A percentile compares a stretch with the other conserved stretches of the same genome.
Evolutionary conservation across 345 rosid species (phyloP).

Genomic region (Populus davidiana): DNA sequence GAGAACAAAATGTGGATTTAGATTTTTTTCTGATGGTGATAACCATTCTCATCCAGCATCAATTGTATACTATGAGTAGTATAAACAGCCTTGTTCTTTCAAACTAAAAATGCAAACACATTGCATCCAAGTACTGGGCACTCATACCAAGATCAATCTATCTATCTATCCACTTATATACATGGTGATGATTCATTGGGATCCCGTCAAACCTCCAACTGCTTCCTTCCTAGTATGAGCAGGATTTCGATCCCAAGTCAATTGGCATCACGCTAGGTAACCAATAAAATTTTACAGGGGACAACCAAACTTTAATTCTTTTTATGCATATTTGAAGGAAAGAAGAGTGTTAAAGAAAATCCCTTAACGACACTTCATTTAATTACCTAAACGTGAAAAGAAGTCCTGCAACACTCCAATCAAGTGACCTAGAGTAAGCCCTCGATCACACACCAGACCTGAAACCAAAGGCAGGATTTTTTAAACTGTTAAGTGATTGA

Average conservation of each 20-base stretch:
- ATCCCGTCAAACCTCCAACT: not conserved
- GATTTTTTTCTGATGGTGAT: not conserved
- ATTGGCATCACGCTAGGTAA: not conserved
- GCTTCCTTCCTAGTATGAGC: not conserved
- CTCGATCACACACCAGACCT: constrained; percentile 90
- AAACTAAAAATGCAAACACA: not conserved
- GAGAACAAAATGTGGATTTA: constrained; percentile 7
- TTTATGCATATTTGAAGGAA: not conserved
- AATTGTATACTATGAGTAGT: not conserved
- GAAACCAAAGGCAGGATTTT: constrained; percentile 26
- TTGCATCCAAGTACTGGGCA: not conserved
- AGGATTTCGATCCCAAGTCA: not conserved
- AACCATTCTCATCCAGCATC: constrained; percentile 8
- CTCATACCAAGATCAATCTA: not conserved
- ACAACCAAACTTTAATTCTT: not conserved
- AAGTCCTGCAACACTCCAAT: constrained; percentile 83
- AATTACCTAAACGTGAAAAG: constrained; percentile 80
- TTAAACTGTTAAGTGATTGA: not conserved
- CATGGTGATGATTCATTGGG: not conserved
- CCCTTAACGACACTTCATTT: not conserved
- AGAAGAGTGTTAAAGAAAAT: not conserved
- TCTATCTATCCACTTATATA: not conserved
- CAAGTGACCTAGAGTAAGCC: constrained; percentile 90
- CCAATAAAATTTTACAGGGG: not conserved
- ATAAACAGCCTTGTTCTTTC: no score